phyloP scores from a whole-genome alignment of 306 rosid species.

The Fragaria vesca region DNA sequence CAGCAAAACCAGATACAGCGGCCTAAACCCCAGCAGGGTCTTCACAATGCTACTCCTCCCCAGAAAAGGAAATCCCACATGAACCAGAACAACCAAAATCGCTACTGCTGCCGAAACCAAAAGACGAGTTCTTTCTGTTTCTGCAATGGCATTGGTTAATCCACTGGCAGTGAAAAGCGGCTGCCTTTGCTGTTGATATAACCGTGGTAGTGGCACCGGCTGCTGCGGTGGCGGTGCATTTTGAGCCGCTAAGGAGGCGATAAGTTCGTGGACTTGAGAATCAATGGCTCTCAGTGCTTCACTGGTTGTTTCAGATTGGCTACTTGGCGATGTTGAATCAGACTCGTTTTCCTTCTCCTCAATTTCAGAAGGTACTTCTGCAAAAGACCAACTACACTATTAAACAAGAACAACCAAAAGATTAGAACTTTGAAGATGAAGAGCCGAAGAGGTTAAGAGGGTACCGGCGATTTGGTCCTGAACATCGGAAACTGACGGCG shows the following conservation, averaged over 20 bases:
- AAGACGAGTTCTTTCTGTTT: slow-evolving; percentile 49
- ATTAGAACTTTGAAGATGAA: not conserved
- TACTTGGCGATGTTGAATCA: slow-evolving; percentile 25
- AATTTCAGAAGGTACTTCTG: slow-evolving; percentile 38
- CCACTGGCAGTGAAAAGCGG: slow-evolving; percentile 39
- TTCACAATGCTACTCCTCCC: slow-evolving; percentile 36
- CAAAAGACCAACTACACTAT: slow-evolving; percentile 1
- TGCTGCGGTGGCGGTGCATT: not conserved
- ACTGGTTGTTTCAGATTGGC: slow-evolving; percentile 9
- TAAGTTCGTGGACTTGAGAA: slow-evolving; percentile 24
- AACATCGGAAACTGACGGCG: slow-evolving; percentile 27
- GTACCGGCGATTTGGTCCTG: slow-evolving; percentile 39
- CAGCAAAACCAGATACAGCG: slow-evolving; percentile 58
- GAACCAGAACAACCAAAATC: slow-evolving; percentile 46
- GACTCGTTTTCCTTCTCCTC: slow-evolving; percentile 33
- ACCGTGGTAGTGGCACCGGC: not conserved
- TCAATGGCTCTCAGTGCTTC: slow-evolving; percentile 20
- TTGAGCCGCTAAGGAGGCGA: slow-evolving; percentile 5
- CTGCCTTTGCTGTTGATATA: not conserved
- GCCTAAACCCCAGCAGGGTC: slow-evolving; percentile 48
- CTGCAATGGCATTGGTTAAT: slow-evolving; percentile 51
- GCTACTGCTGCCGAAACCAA: slow-evolving; percentile 54
- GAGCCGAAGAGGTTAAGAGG: slow-evolving; percentile 8
- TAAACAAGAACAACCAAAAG: slow-evolving; percentile 14
- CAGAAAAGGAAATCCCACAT: slow-evolving; percentile 42